A percentile compares a stretch with the other conserved stretches of the same genome.
These are phyloP conservation scores for Conidiobolus incongruus DNA, from an alignment of 371 early-diverging fungal genomes.

Conservation along the genomic window DNA sequence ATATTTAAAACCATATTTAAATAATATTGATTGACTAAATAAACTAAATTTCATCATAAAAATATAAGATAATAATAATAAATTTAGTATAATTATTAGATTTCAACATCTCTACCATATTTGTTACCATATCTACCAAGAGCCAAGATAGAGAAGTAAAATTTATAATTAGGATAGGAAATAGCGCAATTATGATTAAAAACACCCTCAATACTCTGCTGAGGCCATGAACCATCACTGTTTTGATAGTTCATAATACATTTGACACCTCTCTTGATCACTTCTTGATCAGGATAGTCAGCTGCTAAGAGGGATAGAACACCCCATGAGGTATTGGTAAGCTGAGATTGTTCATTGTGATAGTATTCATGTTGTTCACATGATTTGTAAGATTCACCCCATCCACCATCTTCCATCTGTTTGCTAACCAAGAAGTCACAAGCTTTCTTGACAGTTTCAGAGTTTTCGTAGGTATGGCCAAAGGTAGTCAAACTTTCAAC, in stretches of 20 bases:
- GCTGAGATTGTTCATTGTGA: slow-evolving; percentile 51
- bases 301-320: slow-evolving; percentile 74
- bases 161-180: slow-evolving; percentile 90
- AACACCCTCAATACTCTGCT: slow-evolving; percentile 92
- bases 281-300: slow-evolving; percentile 47
- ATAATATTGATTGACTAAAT: no score
- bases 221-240: slow-evolving; percentile 81
- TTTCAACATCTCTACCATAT: slow-evolving; percentile 10
- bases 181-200: slow-evolving; percentile 90
- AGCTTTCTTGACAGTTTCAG: slow-evolving; percentile 25
- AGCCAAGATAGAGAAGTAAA: slow-evolving; percentile 87
- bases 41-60: no score
- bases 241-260: slow-evolving; percentile 70
- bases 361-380: slow-evolving; percentile 45
- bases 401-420: slow-evolving; percentile 83
- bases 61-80: no score
- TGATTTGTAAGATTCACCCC: slow-evolving; percentile 90
- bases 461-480: slow-evolving; percentile 52
- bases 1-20: no score
- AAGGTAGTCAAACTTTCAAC: slow-evolving; percentile 65
- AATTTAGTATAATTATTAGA: no score
- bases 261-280: slow-evolving; percentile 49
- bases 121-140: slow-evolving; percentile 62
- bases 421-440: slow-evolving; percentile 76
- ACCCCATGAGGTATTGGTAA: slow-evolving; percentile 82